phyloP scores from a whole-genome alignment of 768 basidiomycete species.

The Russula olivacea region DNA sequence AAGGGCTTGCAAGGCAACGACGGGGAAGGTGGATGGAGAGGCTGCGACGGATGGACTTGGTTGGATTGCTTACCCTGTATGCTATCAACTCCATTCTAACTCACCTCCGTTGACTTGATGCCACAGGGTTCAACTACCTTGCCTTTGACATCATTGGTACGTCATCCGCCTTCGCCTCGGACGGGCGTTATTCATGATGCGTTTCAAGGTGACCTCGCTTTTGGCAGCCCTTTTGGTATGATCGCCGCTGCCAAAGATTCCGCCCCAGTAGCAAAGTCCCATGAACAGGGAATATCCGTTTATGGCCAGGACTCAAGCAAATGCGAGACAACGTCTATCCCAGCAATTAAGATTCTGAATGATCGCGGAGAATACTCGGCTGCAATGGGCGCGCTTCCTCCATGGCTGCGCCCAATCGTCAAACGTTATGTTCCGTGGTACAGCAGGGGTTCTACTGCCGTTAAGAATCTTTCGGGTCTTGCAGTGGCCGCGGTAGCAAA shows the following conservation, averaged over 20 bases:
- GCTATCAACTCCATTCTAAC: constrained; percentile 25
- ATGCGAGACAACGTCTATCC: constrained; percentile 52
- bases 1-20: constrained; percentile 49
- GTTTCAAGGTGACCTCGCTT: constrained; percentile 55
- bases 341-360: constrained; percentile 68
- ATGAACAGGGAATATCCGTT: constrained; percentile 44
- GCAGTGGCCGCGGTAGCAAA: constrained; percentile 47
- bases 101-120: constrained; percentile 3
- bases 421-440: constrained; percentile 36
- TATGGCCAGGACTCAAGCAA: constrained; percentile 43
- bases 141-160: constrained; percentile 73
- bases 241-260: constrained; percentile 63
- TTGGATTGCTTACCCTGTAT: constrained; percentile 67
- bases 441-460: constrained; percentile 31
- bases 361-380: constrained; percentile 41
- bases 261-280: constrained; percentile 59
- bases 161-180: not conserved
- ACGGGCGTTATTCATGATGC: not conserved
- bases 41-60: constrained; percentile 60
- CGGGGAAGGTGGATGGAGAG: constrained; percentile 54
- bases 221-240: constrained; percentile 86
- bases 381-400: constrained; percentile 36
- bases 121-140: constrained; percentile 51
- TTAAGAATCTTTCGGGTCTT: constrained; percentile 35
- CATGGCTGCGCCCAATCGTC: constrained; percentile 33